Evolutionary conservation across 768 basidiomycete species (phyloP), one percentile per base, ranked within the genome.

Genomic region (Leccinum ochraceum): DNA sequence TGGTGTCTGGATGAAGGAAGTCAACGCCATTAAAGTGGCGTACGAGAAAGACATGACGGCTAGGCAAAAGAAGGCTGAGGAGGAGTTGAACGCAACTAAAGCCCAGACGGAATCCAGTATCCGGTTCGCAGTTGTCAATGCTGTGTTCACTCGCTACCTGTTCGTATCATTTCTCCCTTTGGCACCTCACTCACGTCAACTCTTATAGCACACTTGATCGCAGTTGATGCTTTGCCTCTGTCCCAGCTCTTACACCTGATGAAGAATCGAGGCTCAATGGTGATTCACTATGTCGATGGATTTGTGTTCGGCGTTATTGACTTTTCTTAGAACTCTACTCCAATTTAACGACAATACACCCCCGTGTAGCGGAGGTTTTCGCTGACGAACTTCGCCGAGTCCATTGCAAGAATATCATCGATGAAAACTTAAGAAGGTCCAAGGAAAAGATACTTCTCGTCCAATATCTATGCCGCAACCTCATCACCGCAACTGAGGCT

Each of bases 91-190:
- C 10, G 52, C 52, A 7, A 44, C 67, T n/a, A 59, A 24, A 26
- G 52, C 49, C 4, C 57, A 66, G 50, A 63, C 67, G 5, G 65
- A 71, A 46, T 62, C 62, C 14, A 54, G 55, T 16, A 63, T 70
- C n/a, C 67, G 71, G 46, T 65, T 66, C 13, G 65, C 71, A 4
- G 32, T 72, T 53, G 63, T 63, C 24, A 66, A 69, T 32, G 72
- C 69, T 32, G 63, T 76, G 16, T 60, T 77, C 48, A 66, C 65
- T 24, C 39, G 58, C 24, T 64, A 75, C 56, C 60, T 67, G 60
- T 64, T 58, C 36, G 57, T 61, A 50, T 60, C n/a, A 3, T 62
- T 51, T 11, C 5, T 52, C n/a, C 53, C 24, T 54, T 24, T 7
- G 34, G 11, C 49, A 1, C 32, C 14, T 8, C 17, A 4, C 50